These are phyloP conservation scores for Suillus bovinus DNA, from an alignment of 768 basidiomycete genomes.

Conservation along the genomic window DNA sequence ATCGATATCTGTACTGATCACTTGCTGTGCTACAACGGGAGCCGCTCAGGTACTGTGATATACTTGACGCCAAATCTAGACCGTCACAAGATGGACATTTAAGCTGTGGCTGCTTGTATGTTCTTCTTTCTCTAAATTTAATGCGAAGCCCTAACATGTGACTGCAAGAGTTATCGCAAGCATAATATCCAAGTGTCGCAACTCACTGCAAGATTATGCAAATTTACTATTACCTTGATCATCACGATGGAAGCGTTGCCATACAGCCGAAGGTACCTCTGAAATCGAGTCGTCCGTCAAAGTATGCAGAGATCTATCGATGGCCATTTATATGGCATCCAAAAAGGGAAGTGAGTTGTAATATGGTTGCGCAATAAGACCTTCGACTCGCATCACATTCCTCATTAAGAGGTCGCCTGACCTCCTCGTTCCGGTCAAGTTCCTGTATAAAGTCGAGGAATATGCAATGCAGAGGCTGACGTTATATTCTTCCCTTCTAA, in stretches of 20 bases:
- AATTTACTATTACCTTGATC: background rate
- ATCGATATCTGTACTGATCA: constrained; percentile 1
- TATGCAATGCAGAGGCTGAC: background rate
- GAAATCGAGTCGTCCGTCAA: background rate
- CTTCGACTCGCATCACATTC: constrained; percentile 13
- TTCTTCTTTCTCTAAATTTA: constrained; percentile 1
- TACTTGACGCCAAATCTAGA: background rate
- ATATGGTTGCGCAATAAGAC: constrained; percentile 22
- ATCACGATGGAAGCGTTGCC: background rate
- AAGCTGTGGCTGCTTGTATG: background rate
- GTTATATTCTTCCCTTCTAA: background rate
- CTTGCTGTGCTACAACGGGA: background rate
- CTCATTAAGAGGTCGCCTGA: background rate
- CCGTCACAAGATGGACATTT: background rate
- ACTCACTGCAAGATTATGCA: background rate
- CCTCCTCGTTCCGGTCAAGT: background rate
- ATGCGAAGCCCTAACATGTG: background rate
- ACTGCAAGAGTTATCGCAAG: background rate
- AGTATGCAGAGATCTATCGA: background rate
- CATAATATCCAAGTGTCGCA: background rate
- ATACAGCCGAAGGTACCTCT: background rate
- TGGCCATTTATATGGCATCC: background rate
- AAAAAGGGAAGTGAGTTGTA: constrained; percentile 16
- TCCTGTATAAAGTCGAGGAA: constrained; percentile 23
- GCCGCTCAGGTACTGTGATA: background rate